These are phyloP conservation scores for Jacaranda mimosifolia DNA, from an alignment of 257 asterid species.

Conservation along the genomic window DNA sequence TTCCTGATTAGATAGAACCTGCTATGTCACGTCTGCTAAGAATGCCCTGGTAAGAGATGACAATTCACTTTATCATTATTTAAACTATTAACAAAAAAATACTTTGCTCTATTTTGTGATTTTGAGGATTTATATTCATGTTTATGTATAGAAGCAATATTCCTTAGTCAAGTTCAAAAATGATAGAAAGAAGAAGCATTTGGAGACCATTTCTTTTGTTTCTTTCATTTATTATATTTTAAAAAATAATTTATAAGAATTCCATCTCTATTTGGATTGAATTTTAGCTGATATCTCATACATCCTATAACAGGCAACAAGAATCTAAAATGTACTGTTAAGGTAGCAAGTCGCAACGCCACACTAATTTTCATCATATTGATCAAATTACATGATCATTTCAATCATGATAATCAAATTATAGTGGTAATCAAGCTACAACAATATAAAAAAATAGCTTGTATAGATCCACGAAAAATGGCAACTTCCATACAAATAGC, in stretches of 20 bases:
- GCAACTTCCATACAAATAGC: slow-evolving; percentile 17
- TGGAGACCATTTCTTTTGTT: slow-evolving; percentile 1
- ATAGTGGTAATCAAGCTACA: slow-evolving; percentile 3
- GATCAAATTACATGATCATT: slow-evolving; percentile 22
- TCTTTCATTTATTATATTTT: slow-evolving; percentile 1
- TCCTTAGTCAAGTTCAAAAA: slow-evolving; percentile 2
- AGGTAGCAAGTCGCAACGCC: slow-evolving; percentile 10
- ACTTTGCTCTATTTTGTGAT: neutral
- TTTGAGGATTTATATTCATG: slow-evolving; percentile 27
- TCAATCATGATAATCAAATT: slow-evolving; percentile 6
- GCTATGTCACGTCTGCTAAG: slow-evolving; percentile 86
- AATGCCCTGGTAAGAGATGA: slow-evolving; percentile 72
- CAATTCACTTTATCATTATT: slow-evolving; percentile 23
- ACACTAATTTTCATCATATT: slow-evolving; percentile 12
- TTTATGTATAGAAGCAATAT: neutral
- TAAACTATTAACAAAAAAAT: neutral
- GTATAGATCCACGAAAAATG: neutral
- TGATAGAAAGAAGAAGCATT: slow-evolving; percentile 25
- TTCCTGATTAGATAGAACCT: slow-evolving; percentile 84
- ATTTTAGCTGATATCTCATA: no score
- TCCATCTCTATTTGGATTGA: no score
- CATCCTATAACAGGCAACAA: no score
- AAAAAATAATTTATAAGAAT: no score
- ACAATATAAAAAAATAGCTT: neutral
- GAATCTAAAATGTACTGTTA: slow-evolving; percentile 10